A percentile compares a stretch with the other conserved stretches of the same genome.
These are phyloP conservation scores for Sphagnurus paluster DNA, from an alignment of 1,284 basidiomycete species.

Conservation along the genomic window DNA sequence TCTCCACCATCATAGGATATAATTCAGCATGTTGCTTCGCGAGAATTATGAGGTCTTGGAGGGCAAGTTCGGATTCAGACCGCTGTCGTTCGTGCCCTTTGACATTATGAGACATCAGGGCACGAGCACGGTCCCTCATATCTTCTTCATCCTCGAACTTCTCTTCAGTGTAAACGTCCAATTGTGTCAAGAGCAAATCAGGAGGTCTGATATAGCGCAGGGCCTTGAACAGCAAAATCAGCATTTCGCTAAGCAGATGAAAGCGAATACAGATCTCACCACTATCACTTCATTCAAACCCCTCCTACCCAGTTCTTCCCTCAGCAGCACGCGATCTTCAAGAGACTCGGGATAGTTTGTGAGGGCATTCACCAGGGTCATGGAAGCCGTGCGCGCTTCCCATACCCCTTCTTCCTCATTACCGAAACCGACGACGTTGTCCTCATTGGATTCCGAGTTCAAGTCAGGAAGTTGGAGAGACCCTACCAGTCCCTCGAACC, in stretches of 20 bases:
- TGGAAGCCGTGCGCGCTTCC: slow-evolving; percentile 78
- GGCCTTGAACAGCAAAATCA: slow-evolving; percentile 6
- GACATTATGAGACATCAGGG: slow-evolving; percentile 37
- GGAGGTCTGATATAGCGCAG: slow-evolving; percentile 21
- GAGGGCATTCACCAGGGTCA: slow-evolving; percentile 82
- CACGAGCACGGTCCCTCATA: slow-evolving; percentile 62
- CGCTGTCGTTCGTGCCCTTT: slow-evolving; percentile 35
- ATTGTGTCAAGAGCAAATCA: slow-evolving; percentile 43
- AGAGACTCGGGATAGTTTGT: slow-evolving; percentile 76
- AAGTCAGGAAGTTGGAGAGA: slow-evolving; percentile 59
- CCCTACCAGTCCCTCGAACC: slow-evolving; percentile 77
- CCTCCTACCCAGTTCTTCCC: slow-evolving; percentile 79
- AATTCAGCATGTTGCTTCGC: slow-evolving; percentile 58
- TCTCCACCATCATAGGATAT: slow-evolving; percentile 55
- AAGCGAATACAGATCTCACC: slow-evolving; percentile 53
- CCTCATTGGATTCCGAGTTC: slow-evolving; percentile 34
- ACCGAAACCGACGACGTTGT: slow-evolving; percentile 37
- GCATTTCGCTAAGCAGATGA: slow-evolving; percentile 37
- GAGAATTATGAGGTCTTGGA: slow-evolving; percentile 57
- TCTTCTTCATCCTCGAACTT: slow-evolving; percentile 89
- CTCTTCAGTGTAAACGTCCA: slow-evolving; percentile 84
- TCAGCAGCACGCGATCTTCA: slow-evolving; percentile 75
- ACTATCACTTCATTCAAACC: slow-evolving; percentile 84
- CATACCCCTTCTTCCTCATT: slow-evolving; percentile 69
- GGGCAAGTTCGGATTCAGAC: slow-evolving; percentile 49